Percentiles rank a stretch among this genome's conserved stretches.
Conservation (phyloP, 148 eudicot genomes). For the Heliamphora exappendiculata region DNA sequence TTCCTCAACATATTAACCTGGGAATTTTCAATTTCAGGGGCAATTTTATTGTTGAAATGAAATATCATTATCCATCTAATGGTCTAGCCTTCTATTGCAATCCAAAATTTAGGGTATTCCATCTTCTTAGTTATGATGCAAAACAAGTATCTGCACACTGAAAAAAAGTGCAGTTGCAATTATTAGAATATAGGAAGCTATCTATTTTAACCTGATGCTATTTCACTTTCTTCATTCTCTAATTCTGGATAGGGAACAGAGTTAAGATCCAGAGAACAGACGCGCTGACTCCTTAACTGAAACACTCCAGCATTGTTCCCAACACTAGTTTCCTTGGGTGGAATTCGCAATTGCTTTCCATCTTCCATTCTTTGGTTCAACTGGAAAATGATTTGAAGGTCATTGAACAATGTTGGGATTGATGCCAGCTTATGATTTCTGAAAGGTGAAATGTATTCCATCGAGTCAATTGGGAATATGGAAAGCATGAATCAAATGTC, state of each 20-base stretch:
- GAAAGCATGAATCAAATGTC: background rate
- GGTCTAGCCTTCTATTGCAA: background rate
- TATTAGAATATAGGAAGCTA: conserved; percentile 2
- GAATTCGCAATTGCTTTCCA: background rate
- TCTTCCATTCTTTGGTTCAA: background rate
- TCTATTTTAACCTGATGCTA: conserved; percentile 12
- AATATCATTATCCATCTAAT: background rate
- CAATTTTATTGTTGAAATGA: background rate
- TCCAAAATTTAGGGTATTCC: background rate
- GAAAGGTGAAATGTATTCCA: conserved; percentile 1
- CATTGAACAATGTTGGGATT: conserved; percentile 21
- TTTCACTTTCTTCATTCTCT: conserved; percentile 6
- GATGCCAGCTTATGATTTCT: conserved; percentile 15
- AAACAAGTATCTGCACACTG: background rate
- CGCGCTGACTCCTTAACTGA: conserved; percentile 1
- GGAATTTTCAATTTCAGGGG: background rate
- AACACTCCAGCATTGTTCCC: background rate
- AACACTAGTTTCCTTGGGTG: background rate
- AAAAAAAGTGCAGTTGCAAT: conserved; percentile 1
- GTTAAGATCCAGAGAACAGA: conserved; percentile 19
- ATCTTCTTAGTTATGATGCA: background rate
- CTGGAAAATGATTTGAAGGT: conserved; percentile 17
- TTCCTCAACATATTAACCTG: background rate
- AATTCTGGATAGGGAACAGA: conserved; percentile 13
- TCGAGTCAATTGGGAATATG: background rate